Percentiles rank a stretch among this genome's conserved stretches.
phyloP scores from a whole-genome alignment of 2,329 filamentous ascomycete genomes.

The Phialocephala sp. region DNA sequence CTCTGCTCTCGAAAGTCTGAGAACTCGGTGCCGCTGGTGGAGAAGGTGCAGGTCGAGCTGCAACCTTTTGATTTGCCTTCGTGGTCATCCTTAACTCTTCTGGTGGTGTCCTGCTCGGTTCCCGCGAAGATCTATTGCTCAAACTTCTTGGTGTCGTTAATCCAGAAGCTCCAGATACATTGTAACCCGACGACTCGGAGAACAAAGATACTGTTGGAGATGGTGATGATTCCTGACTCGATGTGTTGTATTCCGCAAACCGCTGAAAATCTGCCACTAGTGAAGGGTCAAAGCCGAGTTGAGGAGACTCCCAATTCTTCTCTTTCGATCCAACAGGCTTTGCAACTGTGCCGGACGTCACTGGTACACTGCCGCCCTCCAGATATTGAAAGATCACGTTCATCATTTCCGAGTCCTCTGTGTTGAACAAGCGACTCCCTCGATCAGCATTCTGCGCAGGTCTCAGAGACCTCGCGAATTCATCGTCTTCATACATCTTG shows the following conservation, averaged over 20 bases:
- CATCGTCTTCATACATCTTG: slow-evolving; percentile 8
- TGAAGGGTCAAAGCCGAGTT: slow-evolving; percentile 13
- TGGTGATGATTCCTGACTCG: slow-evolving; percentile 13
- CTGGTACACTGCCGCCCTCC: slow-evolving; percentile 1
- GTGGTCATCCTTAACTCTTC: slow-evolving; percentile 1
- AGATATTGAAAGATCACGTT: slow-evolving; percentile 24
- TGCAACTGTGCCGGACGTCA: not conserved
- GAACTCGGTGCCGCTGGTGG: not conserved
- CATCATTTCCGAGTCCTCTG: slow-evolving; percentile 20
- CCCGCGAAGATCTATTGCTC: slow-evolving; percentile 2
- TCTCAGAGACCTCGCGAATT: slow-evolving; percentile 6
- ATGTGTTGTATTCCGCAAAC: slow-evolving; percentile 6
- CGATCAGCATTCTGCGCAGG: not conserved
- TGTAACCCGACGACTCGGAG: slow-evolving; percentile 21
- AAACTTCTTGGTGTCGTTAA: not conserved
- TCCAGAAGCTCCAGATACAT: slow-evolving; percentile 14
- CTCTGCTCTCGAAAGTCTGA: not conserved
- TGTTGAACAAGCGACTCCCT: not conserved
- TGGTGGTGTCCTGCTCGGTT: not conserved
- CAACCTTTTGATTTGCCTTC: not conserved
- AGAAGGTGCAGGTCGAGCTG: not conserved
- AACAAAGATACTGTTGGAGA: slow-evolving; percentile 20
- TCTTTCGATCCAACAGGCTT: not conserved
- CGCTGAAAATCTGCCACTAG: slow-evolving; percentile 8
- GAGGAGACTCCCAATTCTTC: slow-evolving; percentile 18